phyloP scores from a whole-genome alignment of 1,139 yeast genomes.

The Protomyces inundatus region DNA sequence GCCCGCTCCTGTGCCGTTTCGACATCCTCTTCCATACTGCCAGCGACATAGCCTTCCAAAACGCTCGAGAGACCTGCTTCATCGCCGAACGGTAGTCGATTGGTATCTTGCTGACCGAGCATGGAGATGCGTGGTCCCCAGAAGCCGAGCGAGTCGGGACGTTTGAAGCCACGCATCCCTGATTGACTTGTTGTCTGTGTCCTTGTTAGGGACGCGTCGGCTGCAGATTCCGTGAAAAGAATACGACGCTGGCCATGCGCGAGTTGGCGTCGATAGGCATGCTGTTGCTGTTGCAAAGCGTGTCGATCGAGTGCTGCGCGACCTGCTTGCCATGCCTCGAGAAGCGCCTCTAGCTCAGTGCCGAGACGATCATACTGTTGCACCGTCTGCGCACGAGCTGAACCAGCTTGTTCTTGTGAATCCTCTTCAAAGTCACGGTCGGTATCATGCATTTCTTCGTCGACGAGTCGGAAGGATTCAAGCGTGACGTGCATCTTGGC shows the following conservation, averaged over 20 bases:
- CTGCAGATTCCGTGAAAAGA: neutral
- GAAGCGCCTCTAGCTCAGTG: constrained; percentile 36
- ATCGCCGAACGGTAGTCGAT: neutral
- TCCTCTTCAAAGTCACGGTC: neutral
- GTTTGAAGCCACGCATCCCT: neutral
- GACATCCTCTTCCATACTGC: neutral
- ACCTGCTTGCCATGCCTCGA: constrained; percentile 38
- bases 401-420: no score
- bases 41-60: neutral
- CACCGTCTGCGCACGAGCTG: no score
- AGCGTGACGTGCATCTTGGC: constrained; percentile 39
- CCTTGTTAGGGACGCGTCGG: neutral
- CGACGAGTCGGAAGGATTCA: constrained; percentile 31
- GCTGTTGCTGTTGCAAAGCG: neutral
- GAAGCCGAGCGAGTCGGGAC: constrained; percentile 15
- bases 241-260: neutral
- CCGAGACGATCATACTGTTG: constrained; percentile 38
- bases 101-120: neutral
- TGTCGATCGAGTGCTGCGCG: constrained; percentile 26
- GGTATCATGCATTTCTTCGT: no score
- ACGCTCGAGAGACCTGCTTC: constrained; percentile 1
- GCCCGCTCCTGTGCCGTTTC: neutral
- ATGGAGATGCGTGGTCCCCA: constrained; percentile 23
- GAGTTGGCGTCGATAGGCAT: neutral
- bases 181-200: neutral